phyloP scores from a whole-genome alignment of 106 monocot genomes.

The Vanilla planifolia region DNA sequence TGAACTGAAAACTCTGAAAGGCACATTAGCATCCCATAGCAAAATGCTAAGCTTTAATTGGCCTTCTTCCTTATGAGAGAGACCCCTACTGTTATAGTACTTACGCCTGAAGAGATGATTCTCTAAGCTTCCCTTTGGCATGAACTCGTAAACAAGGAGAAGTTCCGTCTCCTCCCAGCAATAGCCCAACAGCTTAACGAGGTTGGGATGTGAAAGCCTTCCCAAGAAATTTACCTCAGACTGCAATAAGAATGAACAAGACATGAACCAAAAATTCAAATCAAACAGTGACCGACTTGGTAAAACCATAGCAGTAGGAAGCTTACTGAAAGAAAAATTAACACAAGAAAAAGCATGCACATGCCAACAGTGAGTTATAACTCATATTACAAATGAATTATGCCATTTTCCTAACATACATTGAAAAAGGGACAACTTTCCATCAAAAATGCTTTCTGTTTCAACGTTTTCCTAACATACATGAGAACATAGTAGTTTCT shows the following conservation, averaged over 20 bases:
- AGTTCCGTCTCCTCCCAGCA: conserved; percentile 60
- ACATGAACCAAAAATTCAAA: background rate
- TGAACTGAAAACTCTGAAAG: background rate
- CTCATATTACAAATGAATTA: no score
- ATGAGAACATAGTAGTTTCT: no score
- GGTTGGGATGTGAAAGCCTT: conserved; percentile 60
- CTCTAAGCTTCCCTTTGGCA: conserved; percentile 61
- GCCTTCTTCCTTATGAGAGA: background rate
- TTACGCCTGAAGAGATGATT: conserved; percentile 65
- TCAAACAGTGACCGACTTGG: background rate
- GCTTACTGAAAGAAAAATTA: background rate
- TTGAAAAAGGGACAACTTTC: no score
- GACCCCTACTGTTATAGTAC: background rate
- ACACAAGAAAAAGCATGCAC: background rate
- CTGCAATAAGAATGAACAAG: conserved; percentile 16
- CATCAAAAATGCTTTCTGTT: no score
- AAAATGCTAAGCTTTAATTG: background rate
- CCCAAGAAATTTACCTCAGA: conserved; percentile 65
- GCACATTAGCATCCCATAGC: background rate
- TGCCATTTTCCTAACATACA: no score
- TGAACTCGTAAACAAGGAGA: conserved; percentile 60
- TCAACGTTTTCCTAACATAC: no score
- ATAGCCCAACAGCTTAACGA: conserved; percentile 68
- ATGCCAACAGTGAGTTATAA: background rate
- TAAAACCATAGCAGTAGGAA: background rate